Conservation (phyloP, 805 yeast genomes). For the Saccharomycopsis schoenii region DNA sequence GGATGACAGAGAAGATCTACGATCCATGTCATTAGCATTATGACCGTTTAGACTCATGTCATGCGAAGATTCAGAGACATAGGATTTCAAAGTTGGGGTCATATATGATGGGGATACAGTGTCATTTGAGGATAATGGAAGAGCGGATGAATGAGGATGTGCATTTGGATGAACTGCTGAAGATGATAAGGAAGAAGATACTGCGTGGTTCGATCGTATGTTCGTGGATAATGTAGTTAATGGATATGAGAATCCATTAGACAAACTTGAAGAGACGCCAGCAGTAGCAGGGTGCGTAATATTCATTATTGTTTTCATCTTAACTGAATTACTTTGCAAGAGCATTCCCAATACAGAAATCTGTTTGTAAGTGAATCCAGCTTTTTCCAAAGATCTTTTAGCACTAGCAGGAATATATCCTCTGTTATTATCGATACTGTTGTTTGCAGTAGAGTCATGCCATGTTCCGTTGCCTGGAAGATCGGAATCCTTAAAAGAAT, state of each 20-base stretch:
- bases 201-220: background rate
- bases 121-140: background rate
- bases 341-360: conserved; percentile 53
- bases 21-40: background rate
- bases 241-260: background rate
- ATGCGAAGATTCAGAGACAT: background rate
- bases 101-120: background rate
- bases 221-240: background rate
- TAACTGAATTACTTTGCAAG: conserved; percentile 42
- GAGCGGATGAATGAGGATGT: background rate
- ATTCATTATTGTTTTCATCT: background rate
- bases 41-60: background rate
- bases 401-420: conserved; percentile 56
- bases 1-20: background rate
- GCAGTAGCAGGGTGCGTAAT: background rate
- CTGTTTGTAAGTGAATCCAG: conserved; percentile 60
- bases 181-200: background rate
- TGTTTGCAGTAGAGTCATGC: conserved; percentile 1
- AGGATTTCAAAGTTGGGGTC: background rate
- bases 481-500: background rate
- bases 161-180: background rate
- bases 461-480: background rate
- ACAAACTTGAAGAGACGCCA: background rate
- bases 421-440: conserved; percentile 6
- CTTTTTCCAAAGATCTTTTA: conserved; percentile 47